phyloP scores from a whole-genome alignment of 2,329 filamentous ascomycete species.

The Talaromyces sp. region DNA sequence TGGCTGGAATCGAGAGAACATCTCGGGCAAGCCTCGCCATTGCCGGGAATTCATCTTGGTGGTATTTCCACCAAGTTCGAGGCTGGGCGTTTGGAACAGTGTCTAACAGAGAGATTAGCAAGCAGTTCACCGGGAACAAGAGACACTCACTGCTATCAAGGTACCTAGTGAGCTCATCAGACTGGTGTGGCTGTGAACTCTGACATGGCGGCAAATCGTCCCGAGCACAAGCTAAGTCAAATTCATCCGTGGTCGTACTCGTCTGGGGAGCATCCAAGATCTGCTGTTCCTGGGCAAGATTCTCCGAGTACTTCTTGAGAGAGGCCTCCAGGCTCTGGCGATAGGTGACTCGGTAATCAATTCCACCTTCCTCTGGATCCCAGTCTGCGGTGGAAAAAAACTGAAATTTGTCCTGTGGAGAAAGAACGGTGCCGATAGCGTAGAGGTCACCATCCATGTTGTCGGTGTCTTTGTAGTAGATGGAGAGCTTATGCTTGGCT shows the following conservation, averaged over 20 bases:
- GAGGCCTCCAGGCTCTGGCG: slow-evolving; percentile 11
- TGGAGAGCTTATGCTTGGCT: too few species aligned
- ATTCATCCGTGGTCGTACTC: too few species aligned
- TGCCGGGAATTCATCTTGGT: slow-evolving; percentile 10
- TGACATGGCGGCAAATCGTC: too few species aligned
- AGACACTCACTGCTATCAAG: too few species aligned
- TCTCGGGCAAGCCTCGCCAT: slow-evolving; percentile 1
- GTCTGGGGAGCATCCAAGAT: too few species aligned
- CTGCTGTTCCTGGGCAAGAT: too few species aligned
- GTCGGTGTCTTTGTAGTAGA: too few species aligned
- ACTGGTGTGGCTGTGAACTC: too few species aligned
- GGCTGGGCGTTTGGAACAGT: not conserved
- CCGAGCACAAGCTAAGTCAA: too few species aligned
- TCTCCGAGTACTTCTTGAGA: not conserved
- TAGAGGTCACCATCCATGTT: too few species aligned
- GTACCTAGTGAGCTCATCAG: too few species aligned
- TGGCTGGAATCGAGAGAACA: slow-evolving; percentile 6
- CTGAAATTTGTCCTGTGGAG: slow-evolving; percentile 18
- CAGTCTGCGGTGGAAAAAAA: slow-evolving; percentile 21
- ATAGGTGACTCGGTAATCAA: slow-evolving; percentile 2
- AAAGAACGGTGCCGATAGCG: slow-evolving; percentile 20
- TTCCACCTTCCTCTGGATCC: slow-evolving; percentile 1
- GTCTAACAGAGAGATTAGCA: not conserved
- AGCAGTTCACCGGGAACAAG: not conserved
- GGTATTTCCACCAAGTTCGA: not conserved